phyloP scores from a whole-genome alignment of 2,329 filamentous ascomycete species.

The Claviceps quebecensis region DNA sequence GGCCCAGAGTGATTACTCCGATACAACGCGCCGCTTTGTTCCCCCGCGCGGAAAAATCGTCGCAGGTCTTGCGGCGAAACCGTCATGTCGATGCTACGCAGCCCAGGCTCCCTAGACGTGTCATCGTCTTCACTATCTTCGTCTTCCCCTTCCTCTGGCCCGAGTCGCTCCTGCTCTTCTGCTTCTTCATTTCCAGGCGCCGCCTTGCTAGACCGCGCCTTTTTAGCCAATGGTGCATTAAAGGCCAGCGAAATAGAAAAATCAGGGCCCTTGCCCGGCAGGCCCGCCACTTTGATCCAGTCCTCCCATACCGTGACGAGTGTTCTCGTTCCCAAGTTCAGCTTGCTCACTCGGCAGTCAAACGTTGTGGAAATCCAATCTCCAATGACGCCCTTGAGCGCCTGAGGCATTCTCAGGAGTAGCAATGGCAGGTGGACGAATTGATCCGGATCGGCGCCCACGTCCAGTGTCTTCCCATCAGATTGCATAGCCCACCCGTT shows the following conservation, averaged over 20 bases:
- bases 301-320: conserved; percentile 35
- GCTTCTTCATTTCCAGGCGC: not conserved
- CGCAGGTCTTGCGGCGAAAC: conserved; percentile 33
- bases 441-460: conserved; percentile 7
- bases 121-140: conserved; percentile 10
- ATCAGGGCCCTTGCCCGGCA: conserved; percentile 25
- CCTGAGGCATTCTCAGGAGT: conserved; percentile 39
- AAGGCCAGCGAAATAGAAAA: conserved; percentile 38
- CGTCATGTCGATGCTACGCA: conserved; percentile 36
- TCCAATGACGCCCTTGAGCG: conserved; percentile 33
- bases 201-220: not conserved
- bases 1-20: conserved; percentile 5
- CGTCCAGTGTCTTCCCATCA: conserved; percentile 4
- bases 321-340: conserved; percentile 36
- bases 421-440: conserved; percentile 39
- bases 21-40: conserved; percentile 5
- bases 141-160: not conserved
- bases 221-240: conserved; percentile 21
- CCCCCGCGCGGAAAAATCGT: conserved; percentile 30
- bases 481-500: conserved; percentile 11
- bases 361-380: conserved; percentile 39
- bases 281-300: conserved; percentile 30
- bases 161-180: not conserved
- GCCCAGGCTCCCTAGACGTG: conserved; percentile 12
- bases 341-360: conserved; percentile 39